Percentiles rank a stretch among this genome's conserved stretches.
These are phyloP conservation scores for Phoma sp. DNA, from an alignment of 2,329 filamentous ascomycete species.

Conservation along the genomic window DNA sequence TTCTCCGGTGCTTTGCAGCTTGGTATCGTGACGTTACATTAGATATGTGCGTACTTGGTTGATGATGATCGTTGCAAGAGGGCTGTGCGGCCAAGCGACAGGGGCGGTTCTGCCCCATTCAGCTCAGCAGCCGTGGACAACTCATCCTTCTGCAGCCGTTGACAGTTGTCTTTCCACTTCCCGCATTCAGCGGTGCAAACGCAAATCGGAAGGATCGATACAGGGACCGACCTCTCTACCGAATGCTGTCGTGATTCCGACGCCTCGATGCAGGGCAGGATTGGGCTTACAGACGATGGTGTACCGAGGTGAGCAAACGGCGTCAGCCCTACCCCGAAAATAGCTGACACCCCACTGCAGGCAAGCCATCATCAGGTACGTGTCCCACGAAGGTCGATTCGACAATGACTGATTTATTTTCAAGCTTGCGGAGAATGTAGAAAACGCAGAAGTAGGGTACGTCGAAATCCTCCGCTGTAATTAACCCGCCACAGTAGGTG, in stretches of 20 bases:
- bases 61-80: not conserved
- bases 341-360: constrained; percentile 19
- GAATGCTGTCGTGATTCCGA: constrained; percentile 4
- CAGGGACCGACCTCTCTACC: not conserved
- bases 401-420: not conserved
- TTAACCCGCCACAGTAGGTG: not conserved
- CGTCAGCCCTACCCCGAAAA: constrained; percentile 2
- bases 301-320: constrained; percentile 25
- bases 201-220: not conserved
- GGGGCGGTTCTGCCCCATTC: constrained; percentile 1
- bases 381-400: not conserved
- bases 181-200: not conserved
- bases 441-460: constrained; percentile 38
- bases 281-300: constrained; percentile 27
- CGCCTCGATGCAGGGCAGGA: constrained; percentile 18
- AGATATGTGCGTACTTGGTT: not conserved
- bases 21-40: not conserved
- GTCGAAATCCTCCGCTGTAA: constrained; percentile 1
- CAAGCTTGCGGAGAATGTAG: constrained; percentile 38
- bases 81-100: constrained; percentile 17
- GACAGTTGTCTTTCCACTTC: not conserved
- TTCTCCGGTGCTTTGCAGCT: not conserved
- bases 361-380: constrained; percentile 30
- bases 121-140: constrained; percentile 1
- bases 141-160: constrained; percentile 3